Conservation (phyloP, 192 early-diverging fungal genomes). For the Mortierella claussenii region DNA sequence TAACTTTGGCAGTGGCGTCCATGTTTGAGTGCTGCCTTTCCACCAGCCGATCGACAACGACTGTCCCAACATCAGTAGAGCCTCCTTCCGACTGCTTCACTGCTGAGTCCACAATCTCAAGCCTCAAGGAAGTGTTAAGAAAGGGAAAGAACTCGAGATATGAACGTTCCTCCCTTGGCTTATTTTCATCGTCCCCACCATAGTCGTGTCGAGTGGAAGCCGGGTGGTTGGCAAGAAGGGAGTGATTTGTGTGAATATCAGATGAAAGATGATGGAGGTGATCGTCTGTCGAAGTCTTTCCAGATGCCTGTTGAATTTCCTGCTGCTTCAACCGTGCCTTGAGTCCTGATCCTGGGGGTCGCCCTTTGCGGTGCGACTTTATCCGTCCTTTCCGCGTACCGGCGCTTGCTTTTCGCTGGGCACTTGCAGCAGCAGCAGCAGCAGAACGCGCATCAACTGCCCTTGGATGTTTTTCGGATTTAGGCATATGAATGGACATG, state of each 20-base stretch:
- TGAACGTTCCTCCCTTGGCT: constrained; percentile 88
- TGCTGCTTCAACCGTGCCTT: constrained; percentile 24
- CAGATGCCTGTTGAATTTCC: neutral
- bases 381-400: constrained; percentile 7
- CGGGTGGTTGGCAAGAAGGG: constrained; percentile 16
- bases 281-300: neutral
- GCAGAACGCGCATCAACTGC: neutral
- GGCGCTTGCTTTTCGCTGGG: neutral
- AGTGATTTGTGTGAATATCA: constrained; percentile 16
- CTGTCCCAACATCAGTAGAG: neutral
- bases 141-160: constrained; percentile 87
- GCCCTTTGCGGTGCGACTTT: constrained; percentile 32
- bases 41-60: neutral
- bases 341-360: constrained; percentile 25
- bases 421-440: neutral
- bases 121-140: constrained; percentile 65
- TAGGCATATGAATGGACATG: constrained; percentile 32
- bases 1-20: neutral
- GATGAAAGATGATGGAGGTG: neutral
- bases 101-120: constrained; percentile 54
- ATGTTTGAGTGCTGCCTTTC: neutral
- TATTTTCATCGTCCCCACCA: constrained; percentile 46
- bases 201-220: constrained; percentile 27
- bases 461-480: neutral
- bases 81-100: neutral